Conservation (phyloP, 2,329 filamentous ascomycete genomes). For the Clarireedia monteithiana region DNA sequence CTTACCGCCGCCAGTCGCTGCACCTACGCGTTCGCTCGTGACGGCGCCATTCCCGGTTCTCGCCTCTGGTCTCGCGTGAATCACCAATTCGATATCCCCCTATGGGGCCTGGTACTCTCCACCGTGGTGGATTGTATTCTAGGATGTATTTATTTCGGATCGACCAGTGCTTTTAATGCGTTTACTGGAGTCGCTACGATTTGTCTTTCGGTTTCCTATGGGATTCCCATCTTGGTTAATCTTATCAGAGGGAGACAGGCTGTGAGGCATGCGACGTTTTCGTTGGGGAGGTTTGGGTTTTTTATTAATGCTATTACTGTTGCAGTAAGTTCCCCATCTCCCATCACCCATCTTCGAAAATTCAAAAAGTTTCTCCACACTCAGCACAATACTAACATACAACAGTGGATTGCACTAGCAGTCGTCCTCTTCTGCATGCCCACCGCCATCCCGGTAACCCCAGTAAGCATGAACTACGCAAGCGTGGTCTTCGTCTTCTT, state of each 20-base stretch:
- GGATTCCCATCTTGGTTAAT: conserved; percentile 65
- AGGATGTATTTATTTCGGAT: conserved; percentile 74
- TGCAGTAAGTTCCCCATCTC: conserved; percentile 18
- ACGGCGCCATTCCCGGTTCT: conserved; percentile 66
- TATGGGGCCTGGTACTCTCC: conserved; percentile 62
- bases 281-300: conserved; percentile 61
- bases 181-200: conserved; percentile 78
- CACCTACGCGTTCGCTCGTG: conserved; percentile 69
- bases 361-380: neutral
- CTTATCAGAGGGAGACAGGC: conserved; percentile 58
- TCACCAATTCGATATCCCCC: conserved; percentile 57
- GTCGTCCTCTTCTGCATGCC: conserved; percentile 74
- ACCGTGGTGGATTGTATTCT: conserved; percentile 62
- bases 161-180: conserved; percentile 67
- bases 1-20: conserved; percentile 67
- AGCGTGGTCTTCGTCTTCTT: conserved; percentile 59
- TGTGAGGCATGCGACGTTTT: conserved; percentile 58
- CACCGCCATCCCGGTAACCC: conserved; percentile 47
- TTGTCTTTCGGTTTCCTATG: conserved; percentile 68
- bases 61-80: conserved; percentile 59
- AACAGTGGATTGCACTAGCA: conserved; percentile 57
- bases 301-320: conserved; percentile 60
- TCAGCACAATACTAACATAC: neutral
- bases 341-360: neutral
- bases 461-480: conserved; percentile 58